phyloP scores from a whole-genome alignment of 176 grass and related monocot species.

The Oryza rufipogon region DNA sequence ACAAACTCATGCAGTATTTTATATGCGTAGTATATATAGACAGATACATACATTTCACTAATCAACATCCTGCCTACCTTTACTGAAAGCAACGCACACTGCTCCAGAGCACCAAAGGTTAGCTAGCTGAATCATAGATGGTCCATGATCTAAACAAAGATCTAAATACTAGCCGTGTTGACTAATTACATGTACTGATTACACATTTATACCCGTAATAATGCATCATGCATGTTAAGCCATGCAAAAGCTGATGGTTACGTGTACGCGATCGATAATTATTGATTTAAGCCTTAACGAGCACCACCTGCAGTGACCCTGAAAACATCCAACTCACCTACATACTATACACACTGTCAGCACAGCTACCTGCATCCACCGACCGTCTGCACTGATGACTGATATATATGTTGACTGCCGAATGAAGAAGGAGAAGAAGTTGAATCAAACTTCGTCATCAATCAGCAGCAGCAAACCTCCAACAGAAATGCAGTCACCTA shows the following conservation, averaged over 20 bases:
- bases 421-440: background rate
- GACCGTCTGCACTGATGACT: background rate
- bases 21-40: too few species aligned
- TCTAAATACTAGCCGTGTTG: background rate
- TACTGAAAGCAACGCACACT: background rate
- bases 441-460: background rate
- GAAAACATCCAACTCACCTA: background rate
- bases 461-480: background rate
- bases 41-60: too few species aligned
- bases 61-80: background rate
- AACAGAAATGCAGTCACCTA: background rate
- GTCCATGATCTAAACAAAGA: background rate
- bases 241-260: background rate
- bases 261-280: background rate
- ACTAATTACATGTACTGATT: background rate
- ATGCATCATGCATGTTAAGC: background rate
- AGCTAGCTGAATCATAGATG: background rate
- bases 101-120: background rate
- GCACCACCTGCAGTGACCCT: background rate
- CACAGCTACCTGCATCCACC: background rate
- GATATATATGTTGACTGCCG: background rate
- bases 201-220: too few species aligned
- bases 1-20: too few species aligned
- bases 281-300: background rate
- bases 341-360: background rate